Evolutionary conservation across 1,284 basidiomycete species (phyloP), one percentile per base, ranked within the genome.

Genomic region (Ceratobasidium sp.): DNA sequence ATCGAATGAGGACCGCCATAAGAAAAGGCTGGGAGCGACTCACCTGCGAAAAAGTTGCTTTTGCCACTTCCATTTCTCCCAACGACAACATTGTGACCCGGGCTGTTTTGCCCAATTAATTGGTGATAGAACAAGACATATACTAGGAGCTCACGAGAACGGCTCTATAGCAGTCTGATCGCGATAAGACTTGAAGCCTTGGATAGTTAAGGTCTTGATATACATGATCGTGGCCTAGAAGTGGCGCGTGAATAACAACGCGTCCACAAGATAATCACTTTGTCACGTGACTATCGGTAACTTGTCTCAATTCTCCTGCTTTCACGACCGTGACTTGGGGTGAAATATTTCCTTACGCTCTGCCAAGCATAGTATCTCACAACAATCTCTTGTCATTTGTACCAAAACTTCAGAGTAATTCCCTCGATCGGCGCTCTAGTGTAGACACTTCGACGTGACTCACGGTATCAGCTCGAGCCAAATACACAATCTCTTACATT

Each of bases 121-220:
- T 49, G 37, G 66, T 48, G 53, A 59, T 29, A 8, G 27, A 69
- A 43, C 54, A 37, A 51, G 56, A 56, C 31, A 65, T 56, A 43
- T 73, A 51, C 14, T 46, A n/a, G 31, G 68, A 29, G 74, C 78
- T 54, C 58, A 84, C 81, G 82, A 83, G 79, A 88, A 87, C 16
- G 86, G 85, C 56, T 86, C 86, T n/a, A 87, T 83, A 39, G 84
- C 82, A 19, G 85, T 85, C 79, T 87, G 84, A 78, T 88, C 87
- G 74, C 85, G 80, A 90, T 96, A 98, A 39, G 95, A 97, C 84
- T 98, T 98, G 89, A 98, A 98, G 77, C 97, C 96, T 80, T 96
- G 94, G 76, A 98, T 94, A 1, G 95, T 96, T 49, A 97, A 85
- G 8, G 94, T 96, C 83, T 97, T 95, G 84, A 96, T 96, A 80